Conservation (phyloP, 2,329 filamentous ascomycete species). For the Nothopassalora personata region DNA sequence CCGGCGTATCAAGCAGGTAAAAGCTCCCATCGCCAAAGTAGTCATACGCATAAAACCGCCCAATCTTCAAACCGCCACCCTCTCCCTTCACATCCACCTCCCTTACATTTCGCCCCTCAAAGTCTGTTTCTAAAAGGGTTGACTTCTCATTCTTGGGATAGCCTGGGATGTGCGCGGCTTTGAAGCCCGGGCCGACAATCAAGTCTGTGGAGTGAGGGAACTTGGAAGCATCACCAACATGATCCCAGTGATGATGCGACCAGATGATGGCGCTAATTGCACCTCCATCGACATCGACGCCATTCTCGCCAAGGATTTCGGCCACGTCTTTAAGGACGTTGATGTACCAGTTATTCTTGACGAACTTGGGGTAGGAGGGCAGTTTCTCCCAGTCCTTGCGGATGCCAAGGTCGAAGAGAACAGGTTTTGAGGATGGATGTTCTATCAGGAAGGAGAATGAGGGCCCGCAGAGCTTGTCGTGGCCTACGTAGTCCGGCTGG, state of each 20-base stretch:
- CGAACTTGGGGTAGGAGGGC: slow-evolving; percentile 31
- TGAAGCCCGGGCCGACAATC: slow-evolving; percentile 47
- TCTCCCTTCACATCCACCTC: slow-evolving; percentile 35
- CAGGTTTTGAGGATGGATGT: slow-evolving; percentile 38
- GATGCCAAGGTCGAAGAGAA: slow-evolving; percentile 46
- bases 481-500: slow-evolving; percentile 37
- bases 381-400: slow-evolving; percentile 44
- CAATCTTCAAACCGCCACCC: slow-evolving; percentile 37
- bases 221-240: slow-evolving; percentile 37
- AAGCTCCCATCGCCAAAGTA: slow-evolving; percentile 54
- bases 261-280: slow-evolving; percentile 32
- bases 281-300: slow-evolving; percentile 35
- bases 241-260: slow-evolving; percentile 36
- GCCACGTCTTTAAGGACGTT: slow-evolving; percentile 41
- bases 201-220: slow-evolving; percentile 41
- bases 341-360: slow-evolving; percentile 33
- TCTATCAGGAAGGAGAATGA: slow-evolving; percentile 47
- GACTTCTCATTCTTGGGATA: slow-evolving; percentile 40
- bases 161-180: slow-evolving; percentile 38
- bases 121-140: slow-evolving; percentile 39
- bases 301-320: slow-evolving; percentile 38
- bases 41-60: slow-evolving; percentile 46
- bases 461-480: slow-evolving; percentile 35
- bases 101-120: slow-evolving; percentile 34
- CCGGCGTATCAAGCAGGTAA: slow-evolving; percentile 51